These are phyloP conservation scores for cucumber (Cucumis sativus) DNA, from an alignment of 306 rosid species.

Conservation along the genomic window DNA sequence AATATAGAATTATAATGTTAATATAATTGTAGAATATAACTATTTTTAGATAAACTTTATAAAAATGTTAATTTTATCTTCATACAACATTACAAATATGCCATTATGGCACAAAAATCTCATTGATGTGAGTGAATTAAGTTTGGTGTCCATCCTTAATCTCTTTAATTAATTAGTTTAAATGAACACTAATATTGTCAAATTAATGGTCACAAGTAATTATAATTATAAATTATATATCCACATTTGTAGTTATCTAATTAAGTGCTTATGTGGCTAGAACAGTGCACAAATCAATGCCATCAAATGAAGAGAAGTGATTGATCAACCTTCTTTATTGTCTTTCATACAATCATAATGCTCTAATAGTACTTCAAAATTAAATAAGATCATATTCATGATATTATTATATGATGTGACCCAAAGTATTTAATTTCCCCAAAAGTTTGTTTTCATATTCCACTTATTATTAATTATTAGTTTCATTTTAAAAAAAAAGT, in stretches of 20 bases:
- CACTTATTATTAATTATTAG: neutral
- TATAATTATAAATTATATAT: neutral
- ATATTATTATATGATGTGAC: neutral
- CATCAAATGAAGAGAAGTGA: constrained; percentile 6
- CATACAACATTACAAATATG: neutral
- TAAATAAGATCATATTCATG: neutral
- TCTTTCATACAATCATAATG: neutral
- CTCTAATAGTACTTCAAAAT: neutral
- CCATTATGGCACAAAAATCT: neutral
- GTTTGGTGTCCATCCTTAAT: neutral
- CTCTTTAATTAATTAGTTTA: neutral
- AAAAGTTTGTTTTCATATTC: neutral
- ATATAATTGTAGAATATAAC: no score
- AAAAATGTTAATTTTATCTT: no score
- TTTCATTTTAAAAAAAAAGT: neutral
- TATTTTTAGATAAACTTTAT: no score
- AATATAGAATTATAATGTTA: no score
- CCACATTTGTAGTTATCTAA: neutral
- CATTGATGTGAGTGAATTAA: neutral
- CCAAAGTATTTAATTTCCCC: neutral
- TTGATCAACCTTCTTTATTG: neutral
- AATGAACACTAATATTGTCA: neutral
- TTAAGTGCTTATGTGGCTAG: neutral
- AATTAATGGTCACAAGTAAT: neutral
- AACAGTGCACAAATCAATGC: neutral